phyloP scores from a whole-genome alignment of 495 filamentous ascomycete genomes.

The Echria macrotheca region DNA sequence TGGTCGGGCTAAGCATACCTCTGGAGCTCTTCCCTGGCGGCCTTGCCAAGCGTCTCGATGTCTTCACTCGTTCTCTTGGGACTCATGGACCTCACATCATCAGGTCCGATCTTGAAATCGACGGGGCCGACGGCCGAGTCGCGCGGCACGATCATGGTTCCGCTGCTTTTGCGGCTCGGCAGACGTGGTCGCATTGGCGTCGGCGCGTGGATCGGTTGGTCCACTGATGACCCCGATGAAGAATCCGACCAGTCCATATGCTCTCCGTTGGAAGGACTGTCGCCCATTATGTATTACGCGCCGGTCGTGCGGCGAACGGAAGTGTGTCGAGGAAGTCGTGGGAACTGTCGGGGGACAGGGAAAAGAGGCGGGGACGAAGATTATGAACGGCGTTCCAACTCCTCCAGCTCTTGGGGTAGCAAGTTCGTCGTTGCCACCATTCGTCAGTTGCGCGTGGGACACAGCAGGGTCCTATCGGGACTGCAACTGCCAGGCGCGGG shows the following conservation, averaged over 20 bases:
- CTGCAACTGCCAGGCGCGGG: not conserved
- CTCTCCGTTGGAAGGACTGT: slow-evolving; percentile 10
- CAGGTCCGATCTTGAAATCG: slow-evolving; percentile 61
- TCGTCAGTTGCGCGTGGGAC: slow-evolving; percentile 12
- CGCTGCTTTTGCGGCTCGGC: slow-evolving; percentile 64
- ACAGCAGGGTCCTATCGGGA: not conserved
- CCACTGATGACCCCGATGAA: slow-evolving; percentile 35
- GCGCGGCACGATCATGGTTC: slow-evolving; percentile 74
- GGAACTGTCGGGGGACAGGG: not conserved
- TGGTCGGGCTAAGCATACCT: slow-evolving; percentile 33
- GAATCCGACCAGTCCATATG: slow-evolving; percentile 31
- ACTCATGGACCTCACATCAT: slow-evolving; percentile 92
- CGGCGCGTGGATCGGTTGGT: slow-evolving; percentile 34
- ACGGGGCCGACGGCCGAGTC: slow-evolving; percentile 64
- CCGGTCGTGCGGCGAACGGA: not conserved
- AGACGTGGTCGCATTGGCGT: slow-evolving; percentile 47
- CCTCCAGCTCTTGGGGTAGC: slow-evolving; percentile 15
- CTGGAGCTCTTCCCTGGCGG: slow-evolving; percentile 56
- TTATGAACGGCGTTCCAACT: slow-evolving; percentile 8
- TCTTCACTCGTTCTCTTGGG: slow-evolving; percentile 86
- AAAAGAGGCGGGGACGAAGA: slow-evolving; percentile 2
- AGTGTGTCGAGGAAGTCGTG: not conserved
- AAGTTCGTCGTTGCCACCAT: slow-evolving; percentile 18
- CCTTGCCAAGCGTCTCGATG: slow-evolving; percentile 74
- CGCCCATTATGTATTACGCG: slow-evolving; percentile 24